Conservation (phyloP, 2,329 filamentous ascomycete species). For the Talaromyces rugulosus region DNA sequence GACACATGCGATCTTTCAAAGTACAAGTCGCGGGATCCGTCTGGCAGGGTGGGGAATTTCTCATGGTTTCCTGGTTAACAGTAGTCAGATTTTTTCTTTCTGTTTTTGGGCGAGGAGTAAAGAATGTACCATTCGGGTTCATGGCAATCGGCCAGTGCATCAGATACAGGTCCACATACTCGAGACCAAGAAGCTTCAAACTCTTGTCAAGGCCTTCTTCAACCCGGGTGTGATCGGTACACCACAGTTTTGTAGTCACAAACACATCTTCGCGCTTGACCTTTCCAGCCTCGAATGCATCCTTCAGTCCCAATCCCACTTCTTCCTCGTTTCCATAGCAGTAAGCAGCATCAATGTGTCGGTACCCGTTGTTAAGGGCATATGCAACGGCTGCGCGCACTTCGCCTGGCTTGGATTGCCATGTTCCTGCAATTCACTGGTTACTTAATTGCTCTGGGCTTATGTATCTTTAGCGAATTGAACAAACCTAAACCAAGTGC, state of each 20-base stretch:
- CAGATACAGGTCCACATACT: conserved; percentile 77
- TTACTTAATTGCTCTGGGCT: not conserved
- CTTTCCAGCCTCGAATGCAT: conserved; percentile 64
- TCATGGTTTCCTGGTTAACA: conserved; percentile 19
- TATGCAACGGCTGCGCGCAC: conserved; percentile 56
- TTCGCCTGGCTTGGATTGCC: conserved; percentile 59
- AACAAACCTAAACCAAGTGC: conserved; percentile 52
- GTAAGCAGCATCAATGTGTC: conserved; percentile 37
- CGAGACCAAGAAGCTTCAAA: conserved; percentile 67
- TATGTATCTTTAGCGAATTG: conserved; percentile 33
- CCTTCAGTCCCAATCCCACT: conserved; percentile 72
- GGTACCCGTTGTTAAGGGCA: conserved; percentile 47
- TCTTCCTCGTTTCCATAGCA: conserved; percentile 64
- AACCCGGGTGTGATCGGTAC: conserved; percentile 68
- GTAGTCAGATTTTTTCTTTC: too few species aligned
- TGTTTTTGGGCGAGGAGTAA: not conserved
- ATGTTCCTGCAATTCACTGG: conserved; percentile 50
- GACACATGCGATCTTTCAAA: conserved; percentile 42
- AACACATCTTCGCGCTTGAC: conserved; percentile 76
- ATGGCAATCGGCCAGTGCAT: conserved; percentile 79
- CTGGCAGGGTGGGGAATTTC: conserved; percentile 58
- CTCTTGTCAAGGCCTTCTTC: conserved; percentile 69
- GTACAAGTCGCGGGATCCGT: conserved; percentile 48
- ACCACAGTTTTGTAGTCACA: conserved; percentile 82
- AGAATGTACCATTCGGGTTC: conserved; percentile 63